Evolutionary conservation across 192 early-diverging fungal species (phyloP).

Genomic region (Podila horticola): DNA sequence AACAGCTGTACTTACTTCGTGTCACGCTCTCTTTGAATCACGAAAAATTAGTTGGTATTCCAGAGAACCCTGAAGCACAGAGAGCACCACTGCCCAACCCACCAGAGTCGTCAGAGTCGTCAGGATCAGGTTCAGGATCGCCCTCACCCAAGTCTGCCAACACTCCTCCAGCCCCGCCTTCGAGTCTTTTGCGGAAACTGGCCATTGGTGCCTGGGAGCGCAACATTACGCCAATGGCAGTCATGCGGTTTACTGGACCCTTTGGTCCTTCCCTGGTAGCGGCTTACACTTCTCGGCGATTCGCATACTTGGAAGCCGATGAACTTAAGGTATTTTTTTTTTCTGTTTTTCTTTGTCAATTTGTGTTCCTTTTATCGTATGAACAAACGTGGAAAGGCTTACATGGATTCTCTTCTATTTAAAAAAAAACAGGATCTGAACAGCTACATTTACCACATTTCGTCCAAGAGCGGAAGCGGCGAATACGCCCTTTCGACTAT

Average conservation of each 20-base stretch:
- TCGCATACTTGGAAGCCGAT: conserved; percentile 70
- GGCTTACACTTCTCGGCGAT: conserved; percentile 67
- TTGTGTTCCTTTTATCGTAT: too few relatives aligned
- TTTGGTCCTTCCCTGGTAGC: conserved; percentile 74
- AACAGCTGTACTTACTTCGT: background rate
- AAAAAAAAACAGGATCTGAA: conserved; percentile 61
- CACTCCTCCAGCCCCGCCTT: background rate
- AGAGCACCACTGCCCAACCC: conserved; percentile 32
- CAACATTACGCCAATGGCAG: conserved; percentile 82
- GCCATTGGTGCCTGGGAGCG: conserved; percentile 74
- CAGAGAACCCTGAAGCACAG: conserved; percentile 61
- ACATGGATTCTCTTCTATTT: background rate
- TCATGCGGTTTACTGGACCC: conserved; percentile 83
- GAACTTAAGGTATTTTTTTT: conserved; percentile 55
- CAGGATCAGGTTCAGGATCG: conserved; percentile 12
- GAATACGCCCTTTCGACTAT: conserved; percentile 85
- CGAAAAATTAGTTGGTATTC: conserved; percentile 64
- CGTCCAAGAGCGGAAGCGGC: conserved; percentile 79
- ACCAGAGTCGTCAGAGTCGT: background rate
- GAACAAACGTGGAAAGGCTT: too few relatives aligned
- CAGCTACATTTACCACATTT: conserved; percentile 86
- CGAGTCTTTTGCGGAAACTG: conserved; percentile 49
- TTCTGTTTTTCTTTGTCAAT: too few relatives aligned
- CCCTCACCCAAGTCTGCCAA: conserved; percentile 2
- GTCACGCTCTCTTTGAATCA: background rate